Evolutionary conservation across 371 early-diverging fungal genomes (phyloP), one percentile per base, ranked within the genome.

Genomic region (Lichtheimia hyalospora): DNA sequence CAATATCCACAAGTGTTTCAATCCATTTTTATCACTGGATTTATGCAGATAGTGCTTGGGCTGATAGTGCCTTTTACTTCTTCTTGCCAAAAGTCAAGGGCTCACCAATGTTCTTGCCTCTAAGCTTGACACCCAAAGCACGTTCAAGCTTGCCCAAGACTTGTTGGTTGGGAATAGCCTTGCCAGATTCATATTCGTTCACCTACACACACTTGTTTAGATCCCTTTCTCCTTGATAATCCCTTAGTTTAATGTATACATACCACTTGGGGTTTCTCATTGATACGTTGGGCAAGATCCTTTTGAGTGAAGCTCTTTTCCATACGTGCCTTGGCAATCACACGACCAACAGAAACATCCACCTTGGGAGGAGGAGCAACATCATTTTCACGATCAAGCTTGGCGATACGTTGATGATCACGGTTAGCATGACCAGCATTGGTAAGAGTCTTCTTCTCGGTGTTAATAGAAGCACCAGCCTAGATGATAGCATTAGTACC

Each of bases 91-190:
- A 82, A 58, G 84, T 81, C 70, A 92, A 76, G 39, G 90, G 90
- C 34, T 79, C 74, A 52, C 92, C 92, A 63, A 93, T 91, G 54
- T 89, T 86, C 77, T 90, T 90, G 58, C 97, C 97, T 57, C 95
- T 79, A 53, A 97, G 79, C 84, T 94, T 97, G 68, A 97, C 84
- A 56, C 92, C 94, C 58, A 97, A 80, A 34, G 82, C 89, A 54
- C 95, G 84, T 80, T 97, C 96, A 75, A 97, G 70, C 81, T 96
- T 96, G 46, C 83, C 86, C 40, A 97, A 83, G 43, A 96, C 76
- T 74, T 95, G 93, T 76, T 95, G 96, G 82, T 94, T 95, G 54
- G 96, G 96, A 67, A 92, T 87, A 44, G 92, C 87, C 85, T 71
- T 88, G 76, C 94, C 92, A 64, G 86, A 74, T 73, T 97, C 98